Evolutionary conservation across 2,329 filamentous ascomycete genomes (phyloP).

Genomic region (Tolypocladium ovalisporum): DNA sequence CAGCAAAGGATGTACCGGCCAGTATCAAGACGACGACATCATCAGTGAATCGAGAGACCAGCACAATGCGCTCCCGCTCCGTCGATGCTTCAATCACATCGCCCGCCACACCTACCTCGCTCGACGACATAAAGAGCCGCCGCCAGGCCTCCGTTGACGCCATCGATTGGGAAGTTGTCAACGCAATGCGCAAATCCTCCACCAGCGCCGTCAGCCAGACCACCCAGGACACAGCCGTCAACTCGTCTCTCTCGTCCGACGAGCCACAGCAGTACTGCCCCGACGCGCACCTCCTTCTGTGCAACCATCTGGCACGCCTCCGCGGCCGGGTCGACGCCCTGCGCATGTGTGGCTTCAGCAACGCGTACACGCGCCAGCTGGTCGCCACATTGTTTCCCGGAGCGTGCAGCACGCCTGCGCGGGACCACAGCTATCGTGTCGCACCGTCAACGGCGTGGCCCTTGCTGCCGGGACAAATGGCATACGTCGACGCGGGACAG

Average conservation of each 20-base stretch:
- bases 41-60: background rate
- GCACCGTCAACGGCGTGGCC: constrained; percentile 21
- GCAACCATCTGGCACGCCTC: constrained; percentile 18
- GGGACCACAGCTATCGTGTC: constrained; percentile 14
- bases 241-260: background rate
- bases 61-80: background rate
- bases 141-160: background rate
- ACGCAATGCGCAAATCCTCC: background rate
- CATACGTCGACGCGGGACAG: constrained; percentile 13
- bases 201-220: background rate
- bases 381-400: constrained; percentile 16
- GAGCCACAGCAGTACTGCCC: constrained; percentile 14
- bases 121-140: background rate
- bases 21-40: background rate
- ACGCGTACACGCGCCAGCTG: constrained; percentile 16
- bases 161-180: constrained; percentile 1
- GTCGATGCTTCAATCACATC: background rate
- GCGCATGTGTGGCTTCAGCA: constrained; percentile 25
- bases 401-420: background rate
- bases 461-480: constrained; percentile 15
- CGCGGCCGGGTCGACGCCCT: constrained; percentile 17
- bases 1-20: background rate
- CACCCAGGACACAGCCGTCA: background rate
- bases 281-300: constrained; percentile 18
- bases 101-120: background rate